Conservation (phyloP, 1,139 yeast species). For the Debaryomycetaceae sp. region DNA sequence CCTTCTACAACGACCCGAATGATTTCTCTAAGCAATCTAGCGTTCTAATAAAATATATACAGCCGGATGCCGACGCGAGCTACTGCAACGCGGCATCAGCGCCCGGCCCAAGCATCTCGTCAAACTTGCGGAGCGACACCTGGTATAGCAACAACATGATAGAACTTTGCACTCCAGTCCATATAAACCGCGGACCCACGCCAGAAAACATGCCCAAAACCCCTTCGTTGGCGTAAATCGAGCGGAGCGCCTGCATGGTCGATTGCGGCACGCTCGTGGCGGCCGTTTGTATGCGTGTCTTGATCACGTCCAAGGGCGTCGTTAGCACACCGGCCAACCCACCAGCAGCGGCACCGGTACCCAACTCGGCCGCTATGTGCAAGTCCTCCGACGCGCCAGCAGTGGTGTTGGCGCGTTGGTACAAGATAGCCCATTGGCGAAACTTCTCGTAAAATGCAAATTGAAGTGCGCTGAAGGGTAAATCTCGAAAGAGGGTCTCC, state of each 20-base stretch:
- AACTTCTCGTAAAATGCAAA: conserved; percentile 92
- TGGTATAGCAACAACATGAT: conserved; percentile 91
- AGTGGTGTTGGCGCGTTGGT: conserved; percentile 29
- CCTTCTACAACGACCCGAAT: too few relatives aligned
- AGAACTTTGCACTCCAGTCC: conserved; percentile 96
- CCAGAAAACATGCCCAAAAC: conserved; percentile 80
- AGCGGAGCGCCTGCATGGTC: conserved; percentile 57
- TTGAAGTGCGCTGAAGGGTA: conserved; percentile 93
- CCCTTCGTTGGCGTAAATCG: conserved; percentile 74
- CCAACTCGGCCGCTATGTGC: conserved; percentile 59
- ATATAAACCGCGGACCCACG: conserved; percentile 91
- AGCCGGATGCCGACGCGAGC: too few relatives aligned
- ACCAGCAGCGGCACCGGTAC: conserved; percentile 95
- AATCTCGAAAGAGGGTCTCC: conserved; percentile 85
- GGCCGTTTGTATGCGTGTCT: conserved; percentile 84
- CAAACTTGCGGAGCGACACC: conserved; percentile 41
- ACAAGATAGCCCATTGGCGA: conserved; percentile 55
- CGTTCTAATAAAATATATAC: too few relatives aligned
- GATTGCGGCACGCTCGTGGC: conserved; percentile 36
- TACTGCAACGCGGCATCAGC: too few relatives aligned
- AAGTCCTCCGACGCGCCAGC: conserved; percentile 49
- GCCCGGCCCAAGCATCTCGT: conserved; percentile 12
- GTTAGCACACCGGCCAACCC: conserved; percentile 86
- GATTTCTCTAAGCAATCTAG: too few relatives aligned
- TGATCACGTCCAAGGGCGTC: conserved; percentile 87